Base-by-base conservation (phyloP, 352 stramenopile species). In the Globisporangium cystogenes region DNA sequence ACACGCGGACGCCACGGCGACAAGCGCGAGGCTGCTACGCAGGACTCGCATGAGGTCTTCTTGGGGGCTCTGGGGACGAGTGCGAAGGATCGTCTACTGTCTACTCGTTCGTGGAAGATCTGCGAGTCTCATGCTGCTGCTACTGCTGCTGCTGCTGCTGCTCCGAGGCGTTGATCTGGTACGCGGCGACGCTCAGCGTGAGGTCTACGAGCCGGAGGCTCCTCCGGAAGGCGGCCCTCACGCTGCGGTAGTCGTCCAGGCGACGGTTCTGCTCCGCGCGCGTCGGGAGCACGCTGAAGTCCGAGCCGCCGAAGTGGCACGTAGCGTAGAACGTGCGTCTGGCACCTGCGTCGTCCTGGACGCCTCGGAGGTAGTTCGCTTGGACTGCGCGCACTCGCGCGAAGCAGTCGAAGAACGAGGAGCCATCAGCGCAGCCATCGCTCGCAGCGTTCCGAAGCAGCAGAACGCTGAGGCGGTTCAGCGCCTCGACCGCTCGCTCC, bases 181-280 rank as follows among this genome's bases (percentile, higher is more conserved):
- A 60, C 24, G 23, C 21, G 15, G 36, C 46, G 54, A 60, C 24
- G n/a, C 37, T 49, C 10, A 62, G 42, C 26, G 47, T 24, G 48
- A 52, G 35, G 10, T 57, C 43, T 7, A 62, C 11, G 3, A 58
- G 27, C 3, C 41, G 49, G 4, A 62, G 47, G 42, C 56, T 48
- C 24, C 48, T 33, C 3, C 23, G 41, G 23, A 53, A 48, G 10
- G 49, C 49, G 7, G 42, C 42, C 20, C 33, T 21, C 14, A 47
- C 51, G 56, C 56, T 62, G 12, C 7, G 7, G 33, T 53, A 58
- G 41, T 47, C 56, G n/a, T 58, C 56, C 3, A 62, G 14, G 1
- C 49, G 49, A 5, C 29, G 23, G 2, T 48, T 33, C 29, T 33
- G 15, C 31, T 23, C 14, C 7, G 21, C 8, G 5, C 15, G 21